A percentile compares a stretch with the other conserved stretches of the same genome.
Evolutionary conservation across 2,329 filamentous ascomycete genomes (phyloP).

Genomic region (Neonectria coccinea): DNA sequence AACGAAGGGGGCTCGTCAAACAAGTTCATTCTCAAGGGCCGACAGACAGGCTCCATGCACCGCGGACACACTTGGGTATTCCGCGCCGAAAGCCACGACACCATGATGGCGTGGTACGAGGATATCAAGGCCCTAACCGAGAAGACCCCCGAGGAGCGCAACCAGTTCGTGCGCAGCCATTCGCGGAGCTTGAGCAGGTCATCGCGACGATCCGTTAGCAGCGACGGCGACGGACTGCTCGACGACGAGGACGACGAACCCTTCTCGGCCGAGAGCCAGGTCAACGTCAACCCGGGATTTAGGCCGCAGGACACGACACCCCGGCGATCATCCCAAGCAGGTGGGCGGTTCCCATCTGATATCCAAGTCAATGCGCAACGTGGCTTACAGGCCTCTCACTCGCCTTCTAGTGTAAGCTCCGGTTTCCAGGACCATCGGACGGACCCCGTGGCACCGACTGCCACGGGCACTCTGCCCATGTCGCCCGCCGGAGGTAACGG

Average conservation of each 20-base stretch:
- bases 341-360: constrained; percentile 97
- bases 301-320: constrained; percentile 63
- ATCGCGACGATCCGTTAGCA: constrained; percentile 73
- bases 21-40: constrained; percentile 98
- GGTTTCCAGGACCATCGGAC: constrained; percentile 58
- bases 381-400: constrained; percentile 82
- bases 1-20: constrained; percentile 85
- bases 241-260: constrained; percentile 78
- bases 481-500: constrained; percentile 44
- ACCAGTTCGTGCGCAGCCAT: constrained; percentile 86
- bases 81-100: constrained; percentile 81
- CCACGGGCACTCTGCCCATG: constrained; percentile 65
- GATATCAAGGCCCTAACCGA: constrained; percentile 92
- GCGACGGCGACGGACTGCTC: constrained; percentile 83
- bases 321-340: constrained; percentile 85
- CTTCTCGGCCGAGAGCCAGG: constrained; percentile 65
- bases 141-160: constrained; percentile 87
- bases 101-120: constrained; percentile 96
- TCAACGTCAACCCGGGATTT: constrained; percentile 59
- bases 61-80: constrained; percentile 81
- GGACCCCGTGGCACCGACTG: constrained; percentile 70
- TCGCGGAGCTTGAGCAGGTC: constrained; percentile 80
- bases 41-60: constrained; percentile 93
- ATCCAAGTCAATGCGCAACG: constrained; percentile 82
- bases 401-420: constrained; percentile 85